These are phyloP conservation scores for Iris macrosiphon DNA, from an alignment of 106 monocot genomes.

Conservation along the genomic window DNA sequence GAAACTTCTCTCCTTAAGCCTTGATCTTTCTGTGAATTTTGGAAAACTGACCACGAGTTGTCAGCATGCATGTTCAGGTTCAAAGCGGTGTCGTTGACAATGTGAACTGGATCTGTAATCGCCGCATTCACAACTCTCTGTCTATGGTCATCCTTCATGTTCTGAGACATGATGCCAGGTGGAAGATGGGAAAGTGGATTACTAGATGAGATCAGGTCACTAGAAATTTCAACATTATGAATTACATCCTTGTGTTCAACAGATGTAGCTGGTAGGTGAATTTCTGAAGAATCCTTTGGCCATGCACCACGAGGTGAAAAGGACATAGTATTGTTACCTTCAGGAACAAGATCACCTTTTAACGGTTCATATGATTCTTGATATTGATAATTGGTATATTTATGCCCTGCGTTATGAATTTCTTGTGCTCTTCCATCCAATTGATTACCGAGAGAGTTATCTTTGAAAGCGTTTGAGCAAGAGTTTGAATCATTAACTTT, in stretches of 20 bases:
- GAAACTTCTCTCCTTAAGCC: conserved; percentile 23
- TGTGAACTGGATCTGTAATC: conserved; percentile 8
- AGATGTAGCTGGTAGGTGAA: background rate
- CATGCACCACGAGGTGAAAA: conserved; percentile 12
- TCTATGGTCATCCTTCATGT: conserved; percentile 13
- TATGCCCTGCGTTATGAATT: background rate
- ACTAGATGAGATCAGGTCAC: conserved; percentile 10
- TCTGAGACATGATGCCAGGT: conserved; percentile 20
- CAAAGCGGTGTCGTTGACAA: conserved; percentile 3
- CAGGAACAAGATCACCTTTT: conserved; percentile 6
- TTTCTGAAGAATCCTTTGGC: conserved; percentile 20
- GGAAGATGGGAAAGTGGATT: conserved; percentile 19
- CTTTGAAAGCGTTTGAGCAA: conserved; percentile 9
- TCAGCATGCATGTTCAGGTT: conserved; percentile 11
- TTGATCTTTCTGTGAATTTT: conserved; percentile 16
- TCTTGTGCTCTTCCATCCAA: conserved; percentile 2
- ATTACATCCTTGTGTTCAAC: conserved; percentile 8
- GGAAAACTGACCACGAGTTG: conserved; percentile 20
- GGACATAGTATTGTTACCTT: conserved; percentile 1
- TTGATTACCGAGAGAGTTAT: conserved; percentile 4
- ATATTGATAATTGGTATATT: background rate
- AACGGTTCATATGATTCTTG: conserved; percentile 1
- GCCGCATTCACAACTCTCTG: conserved; percentile 2
- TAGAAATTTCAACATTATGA: conserved; percentile 8
- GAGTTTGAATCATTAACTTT: conserved; percentile 6